Evolutionary conservation across 228 moss, liverwort and hornwort species (phyloP), one percentile per base, ranked within the genome.

Genomic region (Sphagnum fallax): DNA sequence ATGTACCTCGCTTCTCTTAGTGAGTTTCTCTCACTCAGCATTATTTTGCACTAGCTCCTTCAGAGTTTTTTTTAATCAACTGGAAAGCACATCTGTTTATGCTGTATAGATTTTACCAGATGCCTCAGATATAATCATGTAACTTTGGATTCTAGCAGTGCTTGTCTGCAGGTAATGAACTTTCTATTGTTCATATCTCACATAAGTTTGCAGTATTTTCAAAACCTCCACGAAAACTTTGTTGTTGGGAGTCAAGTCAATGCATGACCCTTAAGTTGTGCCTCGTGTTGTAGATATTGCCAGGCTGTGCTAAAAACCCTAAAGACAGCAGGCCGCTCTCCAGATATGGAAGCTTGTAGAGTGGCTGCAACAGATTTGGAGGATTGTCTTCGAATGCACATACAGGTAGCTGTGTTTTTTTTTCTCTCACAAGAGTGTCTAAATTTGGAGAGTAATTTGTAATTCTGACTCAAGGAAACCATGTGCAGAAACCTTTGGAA

Each of bases 271-370:
- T 32, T 32, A 32, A 32, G 32, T 32, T 32, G 32, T 32, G 32
- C 32, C 2, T 2, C 2, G 32, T 32, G 59, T 15, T 13, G 65
- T 69, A 94, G 94, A 78, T 94, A 91, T 65, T 94, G 89, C 65
- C 90, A 86, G 75, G 78, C 84, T 47, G 89, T 94, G 15, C 69
- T 77, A 71, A 94, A 89, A 73, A 88, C 86, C 8, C 77, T 94
- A 47, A 91, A 89, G 78, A 81, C 88, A 53, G 90, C 98, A 63
- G 90, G 94, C 75, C 92, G 98, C 64, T 72, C 78, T 55, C 84
- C 90, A 62, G 89, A 98, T 73, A 81, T 89, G 64, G 98, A 98
- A 83, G 76, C 77, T 10, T 94, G 85, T 68, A 84, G 80, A 84
- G 49, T 75, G 76, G 84, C 85, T 67, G 92, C 94, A 68, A 64